These are phyloP conservation scores for Decorospora gaudefroyi DNA, from an alignment of 2,329 filamentous ascomycete genomes.

Conservation along the genomic window DNA sequence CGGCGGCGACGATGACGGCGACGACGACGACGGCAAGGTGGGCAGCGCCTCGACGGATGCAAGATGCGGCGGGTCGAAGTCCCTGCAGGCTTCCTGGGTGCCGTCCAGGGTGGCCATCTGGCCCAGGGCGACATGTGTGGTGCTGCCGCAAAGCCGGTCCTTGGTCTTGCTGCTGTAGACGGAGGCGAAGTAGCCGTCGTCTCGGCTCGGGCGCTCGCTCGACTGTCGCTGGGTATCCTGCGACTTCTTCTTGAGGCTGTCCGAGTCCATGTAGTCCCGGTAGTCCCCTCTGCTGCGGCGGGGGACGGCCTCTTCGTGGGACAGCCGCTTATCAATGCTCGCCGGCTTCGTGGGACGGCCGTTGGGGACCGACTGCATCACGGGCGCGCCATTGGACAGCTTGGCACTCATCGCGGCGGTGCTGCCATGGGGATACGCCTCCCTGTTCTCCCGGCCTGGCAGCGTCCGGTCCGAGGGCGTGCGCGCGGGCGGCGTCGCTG, in stretches of 20 bases:
- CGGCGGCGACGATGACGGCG: constrained; percentile 17
- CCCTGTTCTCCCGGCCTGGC: constrained; percentile 27
- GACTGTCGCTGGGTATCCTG: constrained; percentile 33
- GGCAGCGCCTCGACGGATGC: too few relatives aligned
- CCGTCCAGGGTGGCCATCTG: constrained; percentile 32
- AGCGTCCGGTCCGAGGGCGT: constrained; percentile 33
- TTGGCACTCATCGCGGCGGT: constrained; percentile 41
- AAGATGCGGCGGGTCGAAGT: constrained; percentile 28
- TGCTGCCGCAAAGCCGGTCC: constrained; percentile 35
- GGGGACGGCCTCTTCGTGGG: constrained; percentile 34
- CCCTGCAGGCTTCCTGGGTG: constrained; percentile 37
- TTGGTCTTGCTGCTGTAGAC: constrained; percentile 43
- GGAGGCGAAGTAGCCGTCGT: constrained; percentile 55
- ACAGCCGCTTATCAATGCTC: constrained; percentile 47
- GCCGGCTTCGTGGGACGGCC: constrained; percentile 42
- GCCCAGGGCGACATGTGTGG: constrained; percentile 47
- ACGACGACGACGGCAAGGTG: too few relatives aligned
- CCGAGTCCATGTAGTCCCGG: constrained; percentile 20
- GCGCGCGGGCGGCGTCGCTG: constrained; percentile 37
- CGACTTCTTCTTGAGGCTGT: constrained; percentile 28
- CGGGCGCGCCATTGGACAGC: constrained; percentile 34
- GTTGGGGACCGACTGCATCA: constrained; percentile 43
- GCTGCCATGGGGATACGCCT: constrained; percentile 36
- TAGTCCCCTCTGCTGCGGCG: constrained; percentile 23
- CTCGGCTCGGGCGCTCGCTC: constrained; percentile 39